These are phyloP conservation scores for Psophocarpus tetragonolobus DNA, from an alignment of 306 rosid species.

Conservation along the genomic window DNA sequence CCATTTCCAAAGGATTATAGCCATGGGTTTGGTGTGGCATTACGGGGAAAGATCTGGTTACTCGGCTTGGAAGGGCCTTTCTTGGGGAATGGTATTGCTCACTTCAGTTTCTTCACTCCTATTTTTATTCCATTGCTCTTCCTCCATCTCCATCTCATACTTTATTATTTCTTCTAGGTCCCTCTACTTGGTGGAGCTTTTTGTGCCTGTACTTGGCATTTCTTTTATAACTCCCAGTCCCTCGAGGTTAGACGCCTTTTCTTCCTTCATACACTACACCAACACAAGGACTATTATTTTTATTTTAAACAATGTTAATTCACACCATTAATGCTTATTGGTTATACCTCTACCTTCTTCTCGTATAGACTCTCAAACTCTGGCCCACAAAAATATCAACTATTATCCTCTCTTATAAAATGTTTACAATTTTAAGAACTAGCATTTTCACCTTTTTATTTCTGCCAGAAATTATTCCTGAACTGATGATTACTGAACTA, in stretches of 20 bases:
- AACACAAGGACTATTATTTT: background rate
- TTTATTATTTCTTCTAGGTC: slow-evolving; percentile 54
- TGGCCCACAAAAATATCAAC: no score
- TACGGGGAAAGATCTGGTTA: slow-evolving; percentile 77
- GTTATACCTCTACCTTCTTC: background rate
- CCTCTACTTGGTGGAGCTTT: slow-evolving; percentile 93
- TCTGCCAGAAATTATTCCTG: background rate
- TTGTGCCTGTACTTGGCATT: slow-evolving; percentile 98
- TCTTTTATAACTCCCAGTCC: slow-evolving; percentile 91
- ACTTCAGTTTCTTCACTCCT: background rate
- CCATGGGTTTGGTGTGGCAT: slow-evolving; percentile 97
- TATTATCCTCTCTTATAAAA: no score
- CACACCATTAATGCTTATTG: background rate
- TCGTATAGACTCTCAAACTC: no score
- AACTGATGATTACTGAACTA: no score
- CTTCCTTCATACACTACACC: background rate
- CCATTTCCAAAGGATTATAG: slow-evolving; percentile 63
- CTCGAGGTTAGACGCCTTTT: slow-evolving; percentile 58
- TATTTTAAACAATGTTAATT: background rate
- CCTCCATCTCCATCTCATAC: background rate
- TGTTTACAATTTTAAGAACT: background rate
- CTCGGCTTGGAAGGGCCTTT: slow-evolving; percentile 90
- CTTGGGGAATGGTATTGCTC: slow-evolving; percentile 97
- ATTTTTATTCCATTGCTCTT: background rate
- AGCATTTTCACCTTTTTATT: background rate